Percentiles rank a stretch among this genome's conserved stretches.
Evolutionary conservation across 2,329 filamentous ascomycete species (phyloP).

Genomic region (Fusarium bactridioides): DNA sequence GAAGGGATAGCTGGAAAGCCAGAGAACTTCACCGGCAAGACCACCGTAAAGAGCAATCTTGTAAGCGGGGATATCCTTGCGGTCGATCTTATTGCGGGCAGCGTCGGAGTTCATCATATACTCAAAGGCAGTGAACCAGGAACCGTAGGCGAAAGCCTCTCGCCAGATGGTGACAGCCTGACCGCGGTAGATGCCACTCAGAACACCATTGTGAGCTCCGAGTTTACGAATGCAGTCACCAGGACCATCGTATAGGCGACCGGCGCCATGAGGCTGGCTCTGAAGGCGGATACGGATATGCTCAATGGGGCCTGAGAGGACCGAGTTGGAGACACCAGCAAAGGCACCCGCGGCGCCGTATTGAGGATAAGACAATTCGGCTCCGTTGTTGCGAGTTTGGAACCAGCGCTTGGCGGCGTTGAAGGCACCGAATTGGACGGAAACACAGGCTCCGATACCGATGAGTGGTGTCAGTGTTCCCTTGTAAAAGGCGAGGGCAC

Average conservation of each 20-base stretch:
- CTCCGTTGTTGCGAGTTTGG: slow-evolving; percentile 74
- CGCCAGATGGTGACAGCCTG: slow-evolving; percentile 84
- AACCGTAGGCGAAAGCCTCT: slow-evolving; percentile 93
- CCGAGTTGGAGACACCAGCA: slow-evolving; percentile 88
- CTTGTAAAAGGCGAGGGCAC: slow-evolving; percentile 95
- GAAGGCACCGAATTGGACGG: slow-evolving; percentile 98
- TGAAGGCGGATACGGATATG: slow-evolving; percentile 96
- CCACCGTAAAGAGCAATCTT: slow-evolving; percentile 95
- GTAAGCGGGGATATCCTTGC: slow-evolving; percentile 79
- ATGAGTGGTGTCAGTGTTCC: slow-evolving; percentile 93
- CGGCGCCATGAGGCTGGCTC: slow-evolving; percentile 89
- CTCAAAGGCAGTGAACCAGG: slow-evolving; percentile 96
- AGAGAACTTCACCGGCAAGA: slow-evolving; percentile 90
- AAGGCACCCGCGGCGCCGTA: slow-evolving; percentile 93
- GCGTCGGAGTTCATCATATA: slow-evolving; percentile 95
- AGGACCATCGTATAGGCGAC: slow-evolving; percentile 81
- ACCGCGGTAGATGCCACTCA: slow-evolving; percentile 84
- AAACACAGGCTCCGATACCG: slow-evolving; percentile 96
- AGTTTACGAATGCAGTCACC: slow-evolving; percentile 92
- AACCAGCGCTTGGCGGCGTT: slow-evolving; percentile 88
- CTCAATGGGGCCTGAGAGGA: slow-evolving; percentile 91
- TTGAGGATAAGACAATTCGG: slow-evolving; percentile 77
- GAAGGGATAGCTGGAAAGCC: slow-evolving; percentile 92
- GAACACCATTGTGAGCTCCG: slow-evolving; percentile 67
- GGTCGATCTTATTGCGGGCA: slow-evolving; percentile 75